Percentiles rank a stretch among this genome's conserved stretches.
Evolutionary conservation across 345 rosid species (phyloP).

Genomic region (Garcia nutans): DNA sequence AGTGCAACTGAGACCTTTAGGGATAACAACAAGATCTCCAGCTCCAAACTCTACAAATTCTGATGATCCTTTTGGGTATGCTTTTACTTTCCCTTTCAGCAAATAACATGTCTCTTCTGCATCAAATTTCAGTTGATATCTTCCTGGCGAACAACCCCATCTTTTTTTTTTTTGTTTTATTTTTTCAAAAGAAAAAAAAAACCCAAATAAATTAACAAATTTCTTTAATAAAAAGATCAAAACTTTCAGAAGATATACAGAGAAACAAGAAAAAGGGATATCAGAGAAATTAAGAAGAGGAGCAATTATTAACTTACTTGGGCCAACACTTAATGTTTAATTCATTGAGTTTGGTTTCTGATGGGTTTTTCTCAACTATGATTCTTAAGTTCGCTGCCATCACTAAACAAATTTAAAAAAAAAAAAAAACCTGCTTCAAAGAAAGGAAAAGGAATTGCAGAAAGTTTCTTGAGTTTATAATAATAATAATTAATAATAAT

Average conservation of each 20-base stretch:
- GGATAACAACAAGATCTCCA: constrained; percentile 86
- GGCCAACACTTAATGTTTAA: constrained; percentile 94
- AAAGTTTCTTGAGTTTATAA: background rate
- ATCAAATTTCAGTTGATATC: constrained; percentile 72
- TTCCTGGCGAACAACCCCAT: constrained; percentile 94
- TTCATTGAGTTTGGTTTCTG: constrained; percentile 62
- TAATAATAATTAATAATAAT: too few relatives aligned
- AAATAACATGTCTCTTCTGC: constrained; percentile 88
- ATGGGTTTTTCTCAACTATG: constrained; percentile 63
- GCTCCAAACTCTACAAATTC: constrained; percentile 83
- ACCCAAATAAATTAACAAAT: background rate
- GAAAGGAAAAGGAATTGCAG: background rate
- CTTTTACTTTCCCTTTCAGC: constrained; percentile 79
- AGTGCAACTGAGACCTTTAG: constrained; percentile 82
- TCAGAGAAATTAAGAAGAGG: background rate
- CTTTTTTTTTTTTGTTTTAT: constrained; percentile 20
- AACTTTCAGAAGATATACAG: background rate
- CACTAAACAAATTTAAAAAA: background rate
- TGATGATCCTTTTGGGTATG: constrained; percentile 52
- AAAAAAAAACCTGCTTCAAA: background rate
- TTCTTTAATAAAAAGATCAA: background rate
- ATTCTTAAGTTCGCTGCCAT: constrained; percentile 56
- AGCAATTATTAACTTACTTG: constrained; percentile 49
- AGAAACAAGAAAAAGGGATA: background rate
- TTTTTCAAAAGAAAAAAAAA: background rate